Conservation (phyloP, 208 protist genomes). For the Wallacemonas sp. region DNA sequence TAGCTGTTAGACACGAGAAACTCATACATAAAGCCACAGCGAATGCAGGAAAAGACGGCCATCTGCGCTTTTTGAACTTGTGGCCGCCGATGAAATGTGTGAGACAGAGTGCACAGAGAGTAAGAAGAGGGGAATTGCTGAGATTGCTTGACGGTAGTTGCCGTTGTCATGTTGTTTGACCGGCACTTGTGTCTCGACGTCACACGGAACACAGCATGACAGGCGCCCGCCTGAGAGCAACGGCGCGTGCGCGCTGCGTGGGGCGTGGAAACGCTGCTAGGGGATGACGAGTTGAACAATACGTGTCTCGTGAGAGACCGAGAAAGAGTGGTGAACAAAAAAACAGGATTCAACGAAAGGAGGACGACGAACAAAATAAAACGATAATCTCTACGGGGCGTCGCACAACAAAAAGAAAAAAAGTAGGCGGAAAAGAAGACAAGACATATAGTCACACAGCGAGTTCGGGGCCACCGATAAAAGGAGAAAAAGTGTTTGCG, state of each 20-base stretch:
- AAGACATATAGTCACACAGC: background rate
- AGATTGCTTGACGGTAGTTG: too few relatives aligned
- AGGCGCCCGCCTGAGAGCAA: too few relatives aligned
- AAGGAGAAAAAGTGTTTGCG: conserved; percentile 2
- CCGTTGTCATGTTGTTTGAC: too few relatives aligned
- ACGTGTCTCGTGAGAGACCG: too few relatives aligned
- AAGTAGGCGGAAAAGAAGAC: background rate
- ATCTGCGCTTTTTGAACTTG: conserved; percentile 14
- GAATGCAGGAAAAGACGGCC: conserved; percentile 74
- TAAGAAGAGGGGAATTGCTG: too few relatives aligned
- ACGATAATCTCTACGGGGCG: background rate
- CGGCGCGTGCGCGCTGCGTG: too few relatives aligned
- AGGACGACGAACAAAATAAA: background rate
- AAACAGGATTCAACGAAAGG: background rate
- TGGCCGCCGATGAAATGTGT: too few relatives aligned
- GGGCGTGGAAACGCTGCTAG: too few relatives aligned
- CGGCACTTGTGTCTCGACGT: too few relatives aligned
- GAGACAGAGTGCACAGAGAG: too few relatives aligned
- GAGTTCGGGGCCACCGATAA: background rate
- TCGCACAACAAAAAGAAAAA: conserved; percentile 12
- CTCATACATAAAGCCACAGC: conserved; percentile 78
- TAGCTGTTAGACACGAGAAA: conserved; percentile 77
- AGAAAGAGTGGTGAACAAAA: background rate
- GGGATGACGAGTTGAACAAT: too few relatives aligned
- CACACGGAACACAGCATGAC: too few relatives aligned